Evolutionary conservation across 805 yeast genomes (phyloP).

Genomic region (Saccharomycopsis sp.): DNA sequence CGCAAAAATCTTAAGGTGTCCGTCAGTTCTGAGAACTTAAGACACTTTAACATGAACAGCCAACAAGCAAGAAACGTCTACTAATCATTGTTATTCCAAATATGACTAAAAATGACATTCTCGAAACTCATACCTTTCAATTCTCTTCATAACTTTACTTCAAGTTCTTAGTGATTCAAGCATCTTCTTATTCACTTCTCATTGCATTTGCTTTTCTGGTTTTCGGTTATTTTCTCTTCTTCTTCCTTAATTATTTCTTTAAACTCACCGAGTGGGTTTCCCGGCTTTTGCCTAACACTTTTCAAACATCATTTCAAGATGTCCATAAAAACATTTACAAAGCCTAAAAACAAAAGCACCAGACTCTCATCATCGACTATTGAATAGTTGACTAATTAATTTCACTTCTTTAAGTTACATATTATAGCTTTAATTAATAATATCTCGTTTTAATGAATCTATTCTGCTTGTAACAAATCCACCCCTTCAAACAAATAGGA

Average conservation of each 20-base stretch:
- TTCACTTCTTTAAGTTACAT: neutral
- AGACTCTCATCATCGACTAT: neutral
- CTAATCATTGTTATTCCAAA: neutral
- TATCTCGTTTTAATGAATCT: too few relatives aligned
- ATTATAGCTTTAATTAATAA: neutral
- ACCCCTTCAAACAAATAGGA: too few relatives aligned
- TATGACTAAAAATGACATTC: neutral
- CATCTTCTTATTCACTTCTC: neutral
- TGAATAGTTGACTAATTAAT: neutral
- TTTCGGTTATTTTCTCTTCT: neutral
- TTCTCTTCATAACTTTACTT: neutral
- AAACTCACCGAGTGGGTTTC: neutral
- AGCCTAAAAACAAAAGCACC: neutral
- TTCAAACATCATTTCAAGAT: too few relatives aligned
- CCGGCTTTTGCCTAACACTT: neutral
- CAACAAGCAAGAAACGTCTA: conserved; percentile 1
- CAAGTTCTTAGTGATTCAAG: too few relatives aligned
- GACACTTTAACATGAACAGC: conserved; percentile 9
- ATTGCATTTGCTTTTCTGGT: neutral
- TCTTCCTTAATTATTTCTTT: neutral
- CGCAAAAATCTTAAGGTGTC: conserved; percentile 14
- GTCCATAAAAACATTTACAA: too few relatives aligned
- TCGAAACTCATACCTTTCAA: neutral
- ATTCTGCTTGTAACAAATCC: too few relatives aligned
- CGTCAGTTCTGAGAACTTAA: conserved; percentile 17